Conservation (phyloP, 2,329 filamentous ascomycete genomes). For the Sordariomycetes sp. region DNA sequence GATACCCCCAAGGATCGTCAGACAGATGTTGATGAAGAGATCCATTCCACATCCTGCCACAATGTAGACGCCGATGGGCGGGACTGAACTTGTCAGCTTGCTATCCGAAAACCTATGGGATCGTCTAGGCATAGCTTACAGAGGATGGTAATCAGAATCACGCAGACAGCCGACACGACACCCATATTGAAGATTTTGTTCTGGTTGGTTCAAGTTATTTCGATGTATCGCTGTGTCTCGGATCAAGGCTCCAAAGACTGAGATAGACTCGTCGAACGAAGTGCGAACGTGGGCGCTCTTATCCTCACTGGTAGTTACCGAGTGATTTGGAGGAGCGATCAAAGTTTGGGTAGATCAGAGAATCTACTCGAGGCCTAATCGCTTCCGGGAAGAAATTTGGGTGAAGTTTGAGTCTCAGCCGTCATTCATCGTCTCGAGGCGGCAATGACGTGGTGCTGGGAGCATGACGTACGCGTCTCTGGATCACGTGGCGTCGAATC, state of each 20-base stretch:
- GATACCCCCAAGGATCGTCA: slow-evolving; percentile 62
- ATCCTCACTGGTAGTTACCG: no score
- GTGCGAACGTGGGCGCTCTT: no score
- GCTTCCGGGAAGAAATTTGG: no score
- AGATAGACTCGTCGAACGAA: background rate
- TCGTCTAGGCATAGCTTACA: slow-evolving; percentile 37
- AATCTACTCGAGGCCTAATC: no score
- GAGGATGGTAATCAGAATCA: slow-evolving; percentile 43
- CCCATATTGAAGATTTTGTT: slow-evolving; percentile 30
- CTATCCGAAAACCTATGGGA: background rate
- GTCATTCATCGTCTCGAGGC: no score
- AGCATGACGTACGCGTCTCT: no score
- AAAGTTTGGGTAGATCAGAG: no score
- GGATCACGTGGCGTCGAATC: no score
- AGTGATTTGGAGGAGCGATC: no score
- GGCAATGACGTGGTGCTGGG: no score
- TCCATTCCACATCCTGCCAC: slow-evolving; percentile 57
- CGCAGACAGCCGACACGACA: slow-evolving; percentile 34
- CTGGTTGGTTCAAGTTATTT: background rate
- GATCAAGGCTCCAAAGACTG: background rate
- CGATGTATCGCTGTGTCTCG: no score
- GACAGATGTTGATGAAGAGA: slow-evolving; percentile 56
- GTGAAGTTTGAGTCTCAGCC: no score
- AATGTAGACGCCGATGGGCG: slow-evolving; percentile 54
- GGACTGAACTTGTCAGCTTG: slow-evolving; percentile 34